Percentiles rank a stretch among this genome's conserved stretches.
Evolutionary conservation across 306 rosid genomes (phyloP).

Genomic region (Herpetospermum pedunculosum): DNA sequence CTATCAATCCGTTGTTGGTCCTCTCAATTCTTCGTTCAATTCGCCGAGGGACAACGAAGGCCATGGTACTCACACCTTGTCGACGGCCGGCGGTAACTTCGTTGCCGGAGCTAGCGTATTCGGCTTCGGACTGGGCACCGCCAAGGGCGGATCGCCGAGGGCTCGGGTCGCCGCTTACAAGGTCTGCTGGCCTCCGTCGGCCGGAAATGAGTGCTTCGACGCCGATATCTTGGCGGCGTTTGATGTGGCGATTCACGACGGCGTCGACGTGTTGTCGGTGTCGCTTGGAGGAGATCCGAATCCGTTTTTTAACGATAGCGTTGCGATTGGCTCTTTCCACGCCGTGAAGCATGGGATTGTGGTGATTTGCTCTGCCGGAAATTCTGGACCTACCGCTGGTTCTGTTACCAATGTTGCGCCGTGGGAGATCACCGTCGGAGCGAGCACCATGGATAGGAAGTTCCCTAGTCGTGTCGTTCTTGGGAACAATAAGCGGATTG

Average conservation of each 20-base stretch:
- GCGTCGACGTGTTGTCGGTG: slow-evolving; percentile 64
- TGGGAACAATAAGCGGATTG: slow-evolving; percentile 28
- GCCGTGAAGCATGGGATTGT: slow-evolving; percentile 58
- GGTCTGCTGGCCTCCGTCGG: slow-evolving; percentile 76
- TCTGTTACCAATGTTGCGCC: slow-evolving; percentile 48
- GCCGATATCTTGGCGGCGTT: slow-evolving; percentile 77
- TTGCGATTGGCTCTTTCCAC: slow-evolving; percentile 79
- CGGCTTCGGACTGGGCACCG: slow-evolving; percentile 67
- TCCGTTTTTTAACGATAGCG: slow-evolving; percentile 40
- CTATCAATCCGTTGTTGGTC: slow-evolving; percentile 31
- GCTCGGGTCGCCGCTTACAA: slow-evolving; percentile 80
- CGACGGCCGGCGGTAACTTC: slow-evolving; percentile 78
- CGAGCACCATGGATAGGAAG: slow-evolving; percentile 81
- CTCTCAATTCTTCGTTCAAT: slow-evolving; percentile 40
- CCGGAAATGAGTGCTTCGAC: slow-evolving; percentile 50
- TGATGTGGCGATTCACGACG: slow-evolving; percentile 68
- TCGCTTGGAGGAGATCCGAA: slow-evolving; percentile 57
- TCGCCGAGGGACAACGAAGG: slow-evolving; percentile 76
- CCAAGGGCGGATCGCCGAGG: slow-evolving; percentile 80
- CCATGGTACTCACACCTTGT: slow-evolving; percentile 85
- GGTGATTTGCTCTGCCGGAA: slow-evolving; percentile 88
- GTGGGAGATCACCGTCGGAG: slow-evolving; percentile 79
- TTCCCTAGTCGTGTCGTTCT: slow-evolving; percentile 51
- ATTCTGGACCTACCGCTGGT: slow-evolving; percentile 53
- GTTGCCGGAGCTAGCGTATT: slow-evolving; percentile 49